These are phyloP conservation scores for Ophiosphaerella korrae DNA, from an alignment of 2,329 filamentous ascomycete genomes.

Conservation along the genomic window DNA sequence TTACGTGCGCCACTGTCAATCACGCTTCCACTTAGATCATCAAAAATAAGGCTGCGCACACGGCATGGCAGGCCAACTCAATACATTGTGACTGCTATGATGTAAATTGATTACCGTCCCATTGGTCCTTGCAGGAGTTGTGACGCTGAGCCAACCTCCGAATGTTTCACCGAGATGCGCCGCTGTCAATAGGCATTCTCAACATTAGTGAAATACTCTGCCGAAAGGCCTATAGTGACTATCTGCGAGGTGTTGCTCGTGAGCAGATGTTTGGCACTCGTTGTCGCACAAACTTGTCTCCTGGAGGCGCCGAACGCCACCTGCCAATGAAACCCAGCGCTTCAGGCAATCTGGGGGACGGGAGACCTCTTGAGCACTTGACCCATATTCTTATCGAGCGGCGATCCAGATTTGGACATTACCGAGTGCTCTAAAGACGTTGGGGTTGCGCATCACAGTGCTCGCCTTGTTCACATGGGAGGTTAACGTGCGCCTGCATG, in stretches of 20 bases:
- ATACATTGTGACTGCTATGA: constrained; percentile 1
- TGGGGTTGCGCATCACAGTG: constrained; percentile 33
- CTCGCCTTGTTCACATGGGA: constrained; percentile 31
- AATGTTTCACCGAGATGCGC: constrained; percentile 5
- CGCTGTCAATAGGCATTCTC: not conserved
- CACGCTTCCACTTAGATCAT: not conserved
- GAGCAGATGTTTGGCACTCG: constrained; percentile 34
- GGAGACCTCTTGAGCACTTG: constrained; percentile 13
- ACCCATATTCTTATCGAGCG: constrained; percentile 20
- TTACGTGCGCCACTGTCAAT: not conserved
- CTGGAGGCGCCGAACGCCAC: constrained; percentile 41
- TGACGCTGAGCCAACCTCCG: constrained; percentile 4
- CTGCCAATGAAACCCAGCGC: constrained; percentile 42
- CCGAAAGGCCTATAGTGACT: not conserved
- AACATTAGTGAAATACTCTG: not conserved
- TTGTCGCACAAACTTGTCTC: constrained; percentile 39
- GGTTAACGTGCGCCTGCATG: constrained; percentile 22
- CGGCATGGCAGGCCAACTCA: not conserved
- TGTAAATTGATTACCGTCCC: constrained; percentile 4
- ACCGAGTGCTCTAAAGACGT: constrained; percentile 10
- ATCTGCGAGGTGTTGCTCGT: constrained; percentile 11
- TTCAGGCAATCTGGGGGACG: constrained; percentile 26
- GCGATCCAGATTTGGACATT: constrained; percentile 16
- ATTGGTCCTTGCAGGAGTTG: not conserved
- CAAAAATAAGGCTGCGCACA: not conserved